Evolutionary conservation across 2,329 filamentous ascomycete genomes (phyloP).

Genomic region (Fusarium sambucinum): DNA sequence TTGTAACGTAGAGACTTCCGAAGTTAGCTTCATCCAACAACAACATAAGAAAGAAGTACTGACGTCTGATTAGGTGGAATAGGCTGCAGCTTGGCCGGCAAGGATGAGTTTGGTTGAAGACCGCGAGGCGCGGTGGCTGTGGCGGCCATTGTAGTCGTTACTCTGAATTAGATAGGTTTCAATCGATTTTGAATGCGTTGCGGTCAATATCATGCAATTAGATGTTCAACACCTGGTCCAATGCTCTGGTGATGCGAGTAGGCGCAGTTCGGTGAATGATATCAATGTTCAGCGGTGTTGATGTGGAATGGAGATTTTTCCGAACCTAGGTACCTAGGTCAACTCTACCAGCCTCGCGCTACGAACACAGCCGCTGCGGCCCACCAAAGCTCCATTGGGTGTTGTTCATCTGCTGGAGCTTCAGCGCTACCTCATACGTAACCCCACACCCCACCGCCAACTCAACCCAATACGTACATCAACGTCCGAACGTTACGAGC

Average conservation of each 20-base stretch:
- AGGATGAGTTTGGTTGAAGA: constrained; percentile 57
- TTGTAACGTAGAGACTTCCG: constrained; percentile 86
- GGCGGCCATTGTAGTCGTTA: constrained; percentile 50
- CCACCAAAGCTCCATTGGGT: constrained; percentile 45
- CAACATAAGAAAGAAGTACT: constrained; percentile 52
- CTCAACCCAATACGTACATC: constrained; percentile 35
- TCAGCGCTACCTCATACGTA: constrained; percentile 41
- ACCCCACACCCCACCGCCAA: constrained; percentile 47
- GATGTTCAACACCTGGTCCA: constrained; percentile 1
- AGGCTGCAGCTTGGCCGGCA: constrained; percentile 64
- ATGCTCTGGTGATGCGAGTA: constrained; percentile 17
- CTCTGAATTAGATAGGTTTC: background rate
- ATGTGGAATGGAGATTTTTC: constrained; percentile 48
- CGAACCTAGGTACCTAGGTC: constrained; percentile 17
- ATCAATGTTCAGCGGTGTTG: constrained; percentile 33
- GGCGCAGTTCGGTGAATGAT: constrained; percentile 26
- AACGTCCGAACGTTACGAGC: constrained; percentile 26
- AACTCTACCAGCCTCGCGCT: constrained; percentile 42
- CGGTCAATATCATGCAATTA: constrained; percentile 3
- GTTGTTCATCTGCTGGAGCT: constrained; percentile 31
- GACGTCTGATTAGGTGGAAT: constrained; percentile 81
- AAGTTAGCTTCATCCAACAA: constrained; percentile 11
- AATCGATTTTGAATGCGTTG: background rate
- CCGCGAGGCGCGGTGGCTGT: constrained; percentile 55
- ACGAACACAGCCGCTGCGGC: constrained; percentile 34